Base-by-base conservation (phyloP, 2,329 filamentous ascomycete genomes). In the Aspergillus sclerotialis region DNA sequence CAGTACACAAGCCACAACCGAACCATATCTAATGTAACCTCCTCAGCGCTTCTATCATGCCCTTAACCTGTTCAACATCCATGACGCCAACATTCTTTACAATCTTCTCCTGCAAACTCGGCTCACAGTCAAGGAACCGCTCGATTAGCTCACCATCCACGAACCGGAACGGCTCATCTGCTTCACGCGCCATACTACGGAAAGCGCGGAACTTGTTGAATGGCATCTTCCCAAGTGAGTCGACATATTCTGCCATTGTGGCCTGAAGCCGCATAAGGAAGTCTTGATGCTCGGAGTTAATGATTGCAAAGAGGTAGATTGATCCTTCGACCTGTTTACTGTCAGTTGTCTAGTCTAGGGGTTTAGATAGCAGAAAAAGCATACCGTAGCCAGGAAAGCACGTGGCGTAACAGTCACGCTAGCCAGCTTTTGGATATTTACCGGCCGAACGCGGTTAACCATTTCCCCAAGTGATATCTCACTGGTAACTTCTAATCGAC, bases 91-190 rank as follows among this genome's bases (percentile, higher is more conserved):
- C 46, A 1, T 69, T 68, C 13, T 65, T 53, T 6, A 74, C 64
- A 36, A 77, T 70, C 46, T 68, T 65, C 40, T 67, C 63, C 52
- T 81, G 76, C 39, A 72, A 49, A 4, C 68, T 66, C 36, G 81
- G 77, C 29, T 75, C 69, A 43, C 84, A 67, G 43, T 88, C 80
- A 45, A 96, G 60, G 54, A 95, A 95, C 33, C 77, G 64, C 63
- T 96, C 90, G 9, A 98, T 71, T 50, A 96, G 69, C 56, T 95
- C 90, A 0, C 90, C 92, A 52, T 98, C 92, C 9, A 98, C 76
- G 50, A 96, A 96, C 2, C 90, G 74, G 52, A 78, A 84, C 0
- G 92, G 90, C 25, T 82, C 85, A 1, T 84, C 80, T 0, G 77
- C 75, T 39, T 84, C 76, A 12, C 80, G 69, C 16, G 82, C 79